phyloP scores from a whole-genome alignment of 2,329 filamentous ascomycete genomes.

The Dichotomopilus funicola region DNA sequence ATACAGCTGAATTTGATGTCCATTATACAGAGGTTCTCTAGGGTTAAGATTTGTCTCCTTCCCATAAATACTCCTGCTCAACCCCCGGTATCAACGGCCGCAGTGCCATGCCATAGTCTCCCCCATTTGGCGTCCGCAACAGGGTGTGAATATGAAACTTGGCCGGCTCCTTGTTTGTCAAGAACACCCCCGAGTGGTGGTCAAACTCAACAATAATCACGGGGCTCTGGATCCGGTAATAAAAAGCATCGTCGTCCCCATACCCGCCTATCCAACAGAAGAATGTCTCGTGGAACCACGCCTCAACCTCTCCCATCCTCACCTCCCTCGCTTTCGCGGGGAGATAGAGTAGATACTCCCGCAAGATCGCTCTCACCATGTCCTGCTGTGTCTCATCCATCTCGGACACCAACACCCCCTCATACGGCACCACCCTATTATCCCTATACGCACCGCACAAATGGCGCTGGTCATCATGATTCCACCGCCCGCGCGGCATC shows the following conservation, averaged over 20 bases:
- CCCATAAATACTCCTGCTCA: slow-evolving; percentile 39
- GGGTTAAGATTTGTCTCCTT: slow-evolving; percentile 22
- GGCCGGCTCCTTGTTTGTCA: slow-evolving; percentile 64
- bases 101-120: slow-evolving; percentile 63
- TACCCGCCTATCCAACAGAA: slow-evolving; percentile 74
- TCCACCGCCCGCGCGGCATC: slow-evolving; percentile 67
- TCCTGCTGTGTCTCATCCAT: slow-evolving; percentile 44
- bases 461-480: slow-evolving; percentile 73
- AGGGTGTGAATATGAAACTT: slow-evolving; percentile 77
- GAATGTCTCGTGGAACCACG: slow-evolving; percentile 62
- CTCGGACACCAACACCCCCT: slow-evolving; percentile 53
- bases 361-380: slow-evolving; percentile 51
- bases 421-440: slow-evolving; percentile 68
- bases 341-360: slow-evolving; percentile 63
- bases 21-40: too few species aligned
- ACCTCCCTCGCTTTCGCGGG: slow-evolving; percentile 48
- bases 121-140: slow-evolving; percentile 64
- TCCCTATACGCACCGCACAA: slow-evolving; percentile 72
- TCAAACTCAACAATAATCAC: slow-evolving; percentile 73
- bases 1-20: too few species aligned
- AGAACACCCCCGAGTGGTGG: slow-evolving; percentile 71
- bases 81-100: slow-evolving; percentile 31
- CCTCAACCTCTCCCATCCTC: slow-evolving; percentile 48
- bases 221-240: slow-evolving; percentile 70
- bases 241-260: slow-evolving; percentile 63